These are phyloP conservation scores for Trichoderma citrinoviride DNA, from an alignment of 2,329 filamentous ascomycete species.

Conservation along the genomic window DNA sequence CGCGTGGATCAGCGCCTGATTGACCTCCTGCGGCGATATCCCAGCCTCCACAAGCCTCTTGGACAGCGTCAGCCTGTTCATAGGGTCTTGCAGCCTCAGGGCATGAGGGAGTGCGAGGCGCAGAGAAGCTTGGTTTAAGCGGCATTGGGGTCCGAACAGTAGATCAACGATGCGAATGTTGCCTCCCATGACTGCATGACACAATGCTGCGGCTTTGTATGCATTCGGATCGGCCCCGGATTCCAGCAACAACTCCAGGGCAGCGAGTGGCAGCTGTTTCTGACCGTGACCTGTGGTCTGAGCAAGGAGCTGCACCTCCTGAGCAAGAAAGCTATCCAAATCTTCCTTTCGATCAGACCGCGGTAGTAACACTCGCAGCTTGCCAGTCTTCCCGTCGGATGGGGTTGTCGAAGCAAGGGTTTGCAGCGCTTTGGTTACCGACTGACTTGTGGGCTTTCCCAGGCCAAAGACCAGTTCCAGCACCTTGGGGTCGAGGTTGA, in stretches of 20 bases:
- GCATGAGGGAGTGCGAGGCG: constrained; percentile 52
- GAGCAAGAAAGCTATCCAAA: constrained; percentile 46
- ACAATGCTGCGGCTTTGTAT: constrained; percentile 50
- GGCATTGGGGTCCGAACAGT: constrained; percentile 41
- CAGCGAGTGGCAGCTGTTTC: constrained; percentile 39
- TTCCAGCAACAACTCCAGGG: constrained; percentile 47
- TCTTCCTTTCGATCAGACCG: constrained; percentile 44
- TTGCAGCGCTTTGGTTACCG: constrained; percentile 44
- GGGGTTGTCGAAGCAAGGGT: constrained; percentile 44
- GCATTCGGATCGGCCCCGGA: constrained; percentile 56
- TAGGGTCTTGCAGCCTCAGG: constrained; percentile 49
- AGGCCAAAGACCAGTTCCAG: constrained; percentile 47
- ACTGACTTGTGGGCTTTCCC: constrained; percentile 45
- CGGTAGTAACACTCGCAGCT: constrained; percentile 48
- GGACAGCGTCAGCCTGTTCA: constrained; percentile 51
- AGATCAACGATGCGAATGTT: constrained; percentile 48
- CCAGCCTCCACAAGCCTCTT: constrained; percentile 51
- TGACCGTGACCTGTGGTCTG: constrained; percentile 33
- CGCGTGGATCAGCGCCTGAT: constrained; percentile 51
- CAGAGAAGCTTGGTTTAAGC: constrained; percentile 44
- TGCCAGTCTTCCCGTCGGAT: constrained; percentile 47
- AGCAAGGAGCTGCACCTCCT: constrained; percentile 49
- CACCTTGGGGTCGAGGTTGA: constrained; percentile 47
- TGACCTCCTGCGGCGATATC: constrained; percentile 47
- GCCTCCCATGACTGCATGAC: constrained; percentile 48